Conservation (phyloP, 306 rosid genomes). For the Vicia villosa region DNA sequence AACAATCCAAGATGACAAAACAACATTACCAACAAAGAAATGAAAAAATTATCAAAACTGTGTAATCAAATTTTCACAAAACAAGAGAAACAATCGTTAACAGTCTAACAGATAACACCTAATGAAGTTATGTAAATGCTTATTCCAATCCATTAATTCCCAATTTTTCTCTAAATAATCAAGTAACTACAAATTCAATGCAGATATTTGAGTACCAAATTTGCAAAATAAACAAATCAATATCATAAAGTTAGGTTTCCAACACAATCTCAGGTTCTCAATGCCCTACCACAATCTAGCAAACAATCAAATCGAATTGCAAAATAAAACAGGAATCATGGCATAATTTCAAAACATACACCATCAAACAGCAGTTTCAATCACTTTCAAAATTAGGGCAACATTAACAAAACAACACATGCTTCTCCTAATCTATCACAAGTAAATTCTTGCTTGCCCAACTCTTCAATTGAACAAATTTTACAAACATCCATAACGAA, state of each 20-base stretch:
- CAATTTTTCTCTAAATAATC: constrained; percentile 25
- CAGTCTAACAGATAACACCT: constrained; percentile 4
- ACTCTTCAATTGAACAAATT: constrained; percentile 28
- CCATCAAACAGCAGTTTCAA: constrained; percentile 18
- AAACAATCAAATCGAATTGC: constrained; percentile 25
- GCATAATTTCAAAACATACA: constrained; percentile 18
- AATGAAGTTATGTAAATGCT: constrained; percentile 19
- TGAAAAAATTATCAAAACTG: background rate
- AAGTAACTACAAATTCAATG: constrained; percentile 31
- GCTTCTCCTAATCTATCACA: constrained; percentile 20
- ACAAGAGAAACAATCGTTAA: constrained; percentile 26
- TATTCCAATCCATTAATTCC: constrained; percentile 35
- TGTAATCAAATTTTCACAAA: background rate
- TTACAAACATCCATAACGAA: constrained; percentile 12
- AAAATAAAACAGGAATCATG: constrained; percentile 15
- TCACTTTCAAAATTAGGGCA: constrained; percentile 29
- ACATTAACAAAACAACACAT: constrained; percentile 36
- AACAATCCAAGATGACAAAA: constrained; percentile 37
- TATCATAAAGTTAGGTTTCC: constrained; percentile 31
- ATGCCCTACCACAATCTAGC: constrained; percentile 27
- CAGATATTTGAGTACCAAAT: constrained; percentile 18
- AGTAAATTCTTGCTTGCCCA: constrained; percentile 27
- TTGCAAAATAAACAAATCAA: constrained; percentile 33
- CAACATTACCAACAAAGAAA: constrained; percentile 38
- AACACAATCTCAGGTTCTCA: constrained; percentile 29